Evolutionary conservation across 495 filamentous ascomycete genomes (phyloP), one percentile per base, ranked within the genome.

Genomic region (Aspergillus funiculosus): DNA sequence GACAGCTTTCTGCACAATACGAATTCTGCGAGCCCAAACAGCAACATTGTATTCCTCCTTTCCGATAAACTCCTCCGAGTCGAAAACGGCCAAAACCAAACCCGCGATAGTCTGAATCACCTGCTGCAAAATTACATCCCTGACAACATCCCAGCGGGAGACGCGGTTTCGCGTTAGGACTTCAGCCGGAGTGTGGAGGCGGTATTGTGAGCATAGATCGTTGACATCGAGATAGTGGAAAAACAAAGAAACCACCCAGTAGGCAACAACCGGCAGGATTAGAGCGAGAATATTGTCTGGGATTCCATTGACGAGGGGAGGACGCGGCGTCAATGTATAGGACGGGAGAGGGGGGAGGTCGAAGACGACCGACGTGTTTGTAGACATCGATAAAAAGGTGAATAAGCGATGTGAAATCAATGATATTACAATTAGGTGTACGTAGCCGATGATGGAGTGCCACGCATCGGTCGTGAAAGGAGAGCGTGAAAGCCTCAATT

Each of bases 111-210:
- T 85, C 64, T 95, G 90, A 22, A 95, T 81, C n/a, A 87, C 55
- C 53, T 97, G 91, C 61, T 97, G 88, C 24, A 95, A 56, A 28
- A 95, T 66, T 50, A 95, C 89, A 73, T 94, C 88, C 56, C 83
- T 81, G 15, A 88, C 77, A 3, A 94, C 88, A 51, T 95, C 82
- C 64, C 74, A 83, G 40, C 86, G 77, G 40, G 83, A 77, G 35
- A 87, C 91, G 53, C 85, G 87, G 66, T 97, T 97, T 46, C 91
- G 75, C 63, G 87, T 85, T 13, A 82, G 60, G 42, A 95, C 76
- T 57, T 95, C 91, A 39, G 85, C 87, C 20, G 91, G 89, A 0
- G 91, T 95, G 72, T 95, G 91, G 31, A 96, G 71, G 39, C 91
- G 82, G 68, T 95, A 94, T 52, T 89, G 76, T 24, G 87, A 79